phyloP scores from a whole-genome alignment of 2,329 filamentous ascomycete genomes.

The Stenocarpella maydis region DNA sequence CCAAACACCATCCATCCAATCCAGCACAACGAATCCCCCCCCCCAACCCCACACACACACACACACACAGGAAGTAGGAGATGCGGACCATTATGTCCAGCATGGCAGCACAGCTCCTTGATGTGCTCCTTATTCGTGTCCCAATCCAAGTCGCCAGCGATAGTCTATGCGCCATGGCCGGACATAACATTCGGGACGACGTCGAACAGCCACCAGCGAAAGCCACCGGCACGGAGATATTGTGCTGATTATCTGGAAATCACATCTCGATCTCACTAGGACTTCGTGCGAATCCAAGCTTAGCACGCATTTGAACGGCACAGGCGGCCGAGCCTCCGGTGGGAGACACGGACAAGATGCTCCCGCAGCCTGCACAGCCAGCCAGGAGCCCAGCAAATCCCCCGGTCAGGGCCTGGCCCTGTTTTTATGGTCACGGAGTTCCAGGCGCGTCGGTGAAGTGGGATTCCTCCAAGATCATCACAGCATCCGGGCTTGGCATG shows the following conservation, averaged over 20 bases:
- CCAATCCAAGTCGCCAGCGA: not conserved
- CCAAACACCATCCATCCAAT: not conserved
- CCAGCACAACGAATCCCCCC: not conserved
- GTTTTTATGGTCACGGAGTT: not conserved
- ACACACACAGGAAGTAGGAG: not conserved
- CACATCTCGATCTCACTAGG: not conserved
- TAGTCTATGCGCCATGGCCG: not conserved
- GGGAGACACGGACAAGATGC: conserved; percentile 11
- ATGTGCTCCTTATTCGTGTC: not conserved
- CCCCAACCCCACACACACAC: not conserved
- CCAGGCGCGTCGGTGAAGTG: conserved; percentile 23
- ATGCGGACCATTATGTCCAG: not conserved
- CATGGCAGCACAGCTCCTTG: not conserved
- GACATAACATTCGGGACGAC: not conserved
- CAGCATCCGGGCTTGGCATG: conserved; percentile 10
- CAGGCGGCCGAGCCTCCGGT: conserved; percentile 7
- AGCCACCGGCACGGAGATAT: not conserved
- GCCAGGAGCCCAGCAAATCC: not conserved
- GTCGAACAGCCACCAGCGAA: not conserved
- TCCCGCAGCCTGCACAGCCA: not conserved
- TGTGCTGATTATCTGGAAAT: not conserved
- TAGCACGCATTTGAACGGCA: conserved; percentile 1
- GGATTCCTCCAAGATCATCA: conserved; percentile 23
- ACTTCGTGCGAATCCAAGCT: not conserved
- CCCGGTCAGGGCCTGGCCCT: conserved; percentile 6